phyloP scores from a whole-genome alignment of 23 red algal species.

The Gracilaria gracilis region DNA sequence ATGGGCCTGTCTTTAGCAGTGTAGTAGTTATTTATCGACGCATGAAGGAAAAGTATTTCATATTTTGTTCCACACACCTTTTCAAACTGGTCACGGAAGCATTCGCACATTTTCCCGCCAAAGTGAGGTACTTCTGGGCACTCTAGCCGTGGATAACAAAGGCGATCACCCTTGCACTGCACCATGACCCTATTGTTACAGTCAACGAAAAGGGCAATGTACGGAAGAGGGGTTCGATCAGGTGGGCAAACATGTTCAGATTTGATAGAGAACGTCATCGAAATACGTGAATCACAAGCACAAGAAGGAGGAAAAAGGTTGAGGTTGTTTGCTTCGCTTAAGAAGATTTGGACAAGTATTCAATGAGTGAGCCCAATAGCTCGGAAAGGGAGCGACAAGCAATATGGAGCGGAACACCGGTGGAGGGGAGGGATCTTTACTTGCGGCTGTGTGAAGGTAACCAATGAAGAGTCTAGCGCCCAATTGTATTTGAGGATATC shows the following conservation, averaged over 20 bases:
- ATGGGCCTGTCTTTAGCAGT: background rate
- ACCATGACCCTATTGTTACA: background rate
- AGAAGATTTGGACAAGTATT: too few species aligned
- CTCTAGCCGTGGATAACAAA: background rate
- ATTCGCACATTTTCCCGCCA: background rate
- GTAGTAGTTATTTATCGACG: background rate
- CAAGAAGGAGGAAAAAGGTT: too few species aligned
- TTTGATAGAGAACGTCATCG: background rate
- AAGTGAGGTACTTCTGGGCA: background rate
- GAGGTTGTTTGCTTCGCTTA: too few species aligned
- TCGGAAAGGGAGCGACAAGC: too few species aligned
- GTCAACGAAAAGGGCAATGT: background rate
- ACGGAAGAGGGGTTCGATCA: background rate
- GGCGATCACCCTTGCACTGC: background rate
- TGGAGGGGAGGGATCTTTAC: too few species aligned
- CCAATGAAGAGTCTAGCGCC: too few species aligned
- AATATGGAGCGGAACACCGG: too few species aligned
- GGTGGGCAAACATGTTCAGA: slow-evolving; percentile 4
- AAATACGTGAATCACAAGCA: too few species aligned
- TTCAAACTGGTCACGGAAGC: background rate
- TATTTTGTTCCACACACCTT: background rate
- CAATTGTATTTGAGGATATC: too few species aligned
- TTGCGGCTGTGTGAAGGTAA: too few species aligned
- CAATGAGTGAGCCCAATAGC: too few species aligned
- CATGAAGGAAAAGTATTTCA: background rate